Conservation (phyloP, 1,139 yeast species). For the Wickerhamomyces sp. region DNA sequence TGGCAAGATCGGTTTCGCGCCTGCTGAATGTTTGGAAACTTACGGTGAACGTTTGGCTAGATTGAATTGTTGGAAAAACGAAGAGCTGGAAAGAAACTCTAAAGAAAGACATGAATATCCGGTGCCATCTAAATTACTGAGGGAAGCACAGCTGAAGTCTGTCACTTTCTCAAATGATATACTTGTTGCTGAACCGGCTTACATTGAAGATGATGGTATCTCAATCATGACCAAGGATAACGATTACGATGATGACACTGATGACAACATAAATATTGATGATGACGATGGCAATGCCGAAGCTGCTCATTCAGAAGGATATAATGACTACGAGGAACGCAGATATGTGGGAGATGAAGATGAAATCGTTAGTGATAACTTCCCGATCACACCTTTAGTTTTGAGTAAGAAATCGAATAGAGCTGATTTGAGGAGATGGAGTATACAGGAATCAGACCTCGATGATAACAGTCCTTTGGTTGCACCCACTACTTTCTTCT, state of each 20-base stretch:
- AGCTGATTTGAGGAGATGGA: background rate
- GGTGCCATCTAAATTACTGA: slow-evolving; percentile 6
- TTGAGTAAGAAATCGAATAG: slow-evolving; percentile 13
- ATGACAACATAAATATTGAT: slow-evolving; percentile 14
- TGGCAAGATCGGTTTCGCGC: slow-evolving; percentile 84
- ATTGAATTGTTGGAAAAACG: slow-evolving; percentile 87
- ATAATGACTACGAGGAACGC: slow-evolving; percentile 15
- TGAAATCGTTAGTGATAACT: slow-evolving; percentile 27
- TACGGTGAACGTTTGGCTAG: slow-evolving; percentile 89
- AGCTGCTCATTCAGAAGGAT: slow-evolving; percentile 5
- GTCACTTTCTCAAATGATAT: slow-evolving; percentile 30
- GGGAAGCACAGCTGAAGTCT: slow-evolving; percentile 22
- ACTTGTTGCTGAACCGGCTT: slow-evolving; percentile 12
- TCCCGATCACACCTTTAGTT: slow-evolving; percentile 19
- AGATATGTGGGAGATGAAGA: slow-evolving; percentile 25
- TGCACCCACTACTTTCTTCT: slow-evolving; percentile 22
- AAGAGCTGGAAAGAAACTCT: slow-evolving; percentile 51
- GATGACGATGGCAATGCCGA: slow-evolving; percentile 23
- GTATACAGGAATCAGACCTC: slow-evolving; percentile 14
- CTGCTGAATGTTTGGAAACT: slow-evolving; percentile 93
- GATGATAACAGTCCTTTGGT: slow-evolving; percentile 20
- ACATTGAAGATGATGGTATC: slow-evolving; percentile 15
- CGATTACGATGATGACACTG: slow-evolving; percentile 22
- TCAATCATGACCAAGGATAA: slow-evolving; percentile 11
- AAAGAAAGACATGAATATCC: slow-evolving; percentile 16